Evolutionary conservation across 305 asterid species (phyloP).

Genomic region (Fraxinus xanthoxyloides): DNA sequence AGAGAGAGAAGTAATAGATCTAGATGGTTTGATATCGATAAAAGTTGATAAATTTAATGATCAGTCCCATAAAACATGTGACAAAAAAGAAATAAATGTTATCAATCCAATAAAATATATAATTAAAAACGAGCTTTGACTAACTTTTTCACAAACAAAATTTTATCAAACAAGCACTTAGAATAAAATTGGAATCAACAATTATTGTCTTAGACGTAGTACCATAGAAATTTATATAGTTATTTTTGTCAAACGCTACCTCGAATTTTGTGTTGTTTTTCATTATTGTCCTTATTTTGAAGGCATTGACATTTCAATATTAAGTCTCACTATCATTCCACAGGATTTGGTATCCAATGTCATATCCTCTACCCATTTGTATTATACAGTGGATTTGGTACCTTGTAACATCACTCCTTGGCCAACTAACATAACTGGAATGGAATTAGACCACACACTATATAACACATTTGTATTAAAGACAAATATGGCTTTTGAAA

Average conservation of each 20-base stretch:
- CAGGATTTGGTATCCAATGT: constrained; percentile 30
- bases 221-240: background rate
- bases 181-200: background rate
- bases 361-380: constrained; percentile 20
- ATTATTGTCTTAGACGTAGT: background rate
- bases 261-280: background rate
- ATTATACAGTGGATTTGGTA: constrained; percentile 30
- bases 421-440: constrained; percentile 23
- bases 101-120: too few relatives aligned
- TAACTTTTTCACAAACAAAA: too few relatives aligned
- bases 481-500: constrained; percentile 32
- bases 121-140: too few relatives aligned
- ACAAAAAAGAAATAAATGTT: too few relatives aligned
- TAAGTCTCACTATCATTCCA: constrained; percentile 29
- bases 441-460: constrained; percentile 32
- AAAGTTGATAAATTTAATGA: too few relatives aligned
- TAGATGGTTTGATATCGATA: too few relatives aligned
- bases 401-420: constrained; percentile 19
- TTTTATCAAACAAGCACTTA: too few relatives aligned
- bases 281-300: constrained; percentile 14
- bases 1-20: too few relatives aligned
- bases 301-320: constrained; percentile 18
- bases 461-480: constrained; percentile 8
- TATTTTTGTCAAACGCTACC: background rate
- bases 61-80: too few relatives aligned